Evolutionary conservation across 805 yeast genomes (phyloP), one percentile per base, ranked within the genome.

Genomic region (Cyberlindnera xylosilytica): DNA sequence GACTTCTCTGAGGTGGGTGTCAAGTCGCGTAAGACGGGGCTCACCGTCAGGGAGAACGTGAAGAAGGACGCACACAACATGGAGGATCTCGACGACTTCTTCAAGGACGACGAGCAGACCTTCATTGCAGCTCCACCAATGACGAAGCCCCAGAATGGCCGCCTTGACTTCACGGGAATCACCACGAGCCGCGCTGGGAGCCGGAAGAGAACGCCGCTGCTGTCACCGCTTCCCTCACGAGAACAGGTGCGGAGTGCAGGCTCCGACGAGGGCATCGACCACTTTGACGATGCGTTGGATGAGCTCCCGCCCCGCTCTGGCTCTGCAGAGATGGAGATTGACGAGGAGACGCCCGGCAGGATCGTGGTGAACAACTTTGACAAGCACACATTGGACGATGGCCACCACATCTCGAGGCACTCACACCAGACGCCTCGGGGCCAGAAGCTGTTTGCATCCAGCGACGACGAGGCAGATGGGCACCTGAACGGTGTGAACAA

Each of bases 41-140:
- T 80, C 15, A 62, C 63, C 39, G 76, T 76, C 8, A 71, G 66
- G 34, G 62, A 63, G 19, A 66, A 70, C 45, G 62, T 82, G 24
- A 65, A 65, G 33, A 72, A 74, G 51, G 85, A 82, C 57, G 70
- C 71, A 37, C 73, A 78, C 52, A 77, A 82, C 20, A 74, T 83
- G 76, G 90, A 83, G 52, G 83, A 79, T 51, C 57, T 83, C 13
- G 81, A 79, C 49, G 88, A 81, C 42, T 83, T 82, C 58, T 83
- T 82, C 41, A 70, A 69, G 35, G 84, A 79, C 17, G 49, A 45
- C 12, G 42, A 40, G 20, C 38, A 46, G 27, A 49, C 41, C 28
- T 36, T 41, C 26, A 34, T 41, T n/a, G 35, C n/a, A 10, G n/a
- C 22, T n/a, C n/a, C 10, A 22, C 10, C 28, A 15, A 20, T 33